Percentiles rank a stretch among this genome's conserved stretches.
Evolutionary conservation across 1,139 yeast genomes (phyloP).

Genomic region (Arxiozyma telluris): DNA sequence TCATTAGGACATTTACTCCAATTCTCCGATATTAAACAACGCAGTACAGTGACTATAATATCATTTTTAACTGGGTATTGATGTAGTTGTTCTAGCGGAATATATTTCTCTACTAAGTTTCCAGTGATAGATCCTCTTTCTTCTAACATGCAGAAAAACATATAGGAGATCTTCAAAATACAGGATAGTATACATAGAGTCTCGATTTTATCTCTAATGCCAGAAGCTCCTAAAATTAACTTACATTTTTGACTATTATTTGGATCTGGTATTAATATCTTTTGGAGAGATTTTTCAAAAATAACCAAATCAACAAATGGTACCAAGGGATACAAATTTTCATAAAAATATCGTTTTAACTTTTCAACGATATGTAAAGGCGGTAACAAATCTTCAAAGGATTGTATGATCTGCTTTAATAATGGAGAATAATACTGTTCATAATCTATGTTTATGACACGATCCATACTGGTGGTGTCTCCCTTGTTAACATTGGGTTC

Average conservation of each 20-base stretch:
- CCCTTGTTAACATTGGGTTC: neutral
- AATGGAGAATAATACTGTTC: conserved; percentile 21
- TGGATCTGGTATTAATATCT: conserved; percentile 16
- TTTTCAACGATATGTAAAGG: conserved; percentile 16
- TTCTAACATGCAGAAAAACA: conserved; percentile 11
- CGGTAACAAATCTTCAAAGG: conserved; percentile 21
- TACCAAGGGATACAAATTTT: conserved; percentile 20
- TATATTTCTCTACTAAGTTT: neutral
- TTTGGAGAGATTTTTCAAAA: conserved; percentile 21
- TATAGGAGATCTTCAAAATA: conserved; percentile 24
- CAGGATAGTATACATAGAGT: conserved; percentile 21
- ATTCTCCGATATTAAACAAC: conserved; percentile 22
- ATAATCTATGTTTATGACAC: neutral
- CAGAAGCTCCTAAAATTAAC: conserved; percentile 19
- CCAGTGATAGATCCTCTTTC: neutral
- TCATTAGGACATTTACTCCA: conserved; percentile 27
- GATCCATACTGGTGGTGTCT: neutral
- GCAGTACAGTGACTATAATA: conserved; percentile 17
- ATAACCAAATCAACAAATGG: conserved; percentile 22
- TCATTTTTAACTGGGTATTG: conserved; percentile 22
- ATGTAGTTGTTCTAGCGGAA: conserved; percentile 11
- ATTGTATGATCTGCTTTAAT: conserved; percentile 15
- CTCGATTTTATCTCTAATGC: conserved; percentile 25
- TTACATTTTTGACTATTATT: conserved; percentile 13
- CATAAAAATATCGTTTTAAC: conserved; percentile 24